Conservation (phyloP, 2,329 filamentous ascomycete genomes). For the Acephala macrosclerotiorum region DNA sequence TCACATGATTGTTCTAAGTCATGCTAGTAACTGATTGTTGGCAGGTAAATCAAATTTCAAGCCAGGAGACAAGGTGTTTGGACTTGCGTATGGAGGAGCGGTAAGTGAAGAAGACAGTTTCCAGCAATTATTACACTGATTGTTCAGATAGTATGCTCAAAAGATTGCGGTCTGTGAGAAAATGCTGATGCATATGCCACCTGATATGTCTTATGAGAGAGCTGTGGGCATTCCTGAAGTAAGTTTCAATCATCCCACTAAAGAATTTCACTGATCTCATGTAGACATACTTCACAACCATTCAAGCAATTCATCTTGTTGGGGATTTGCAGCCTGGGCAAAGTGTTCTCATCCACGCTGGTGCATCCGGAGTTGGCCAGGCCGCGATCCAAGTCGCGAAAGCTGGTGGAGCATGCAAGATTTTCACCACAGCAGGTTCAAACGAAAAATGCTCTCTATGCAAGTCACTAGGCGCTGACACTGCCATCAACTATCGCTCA, state of each 20-base stretch:
- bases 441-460: not conserved
- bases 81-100: conserved; percentile 6
- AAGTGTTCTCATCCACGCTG: conserved; percentile 6
- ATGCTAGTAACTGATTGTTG: not conserved
- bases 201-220: not conserved
- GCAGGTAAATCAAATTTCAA: not conserved
- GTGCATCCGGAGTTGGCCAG: conserved; percentile 5
- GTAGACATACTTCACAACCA: conserved; percentile 6
- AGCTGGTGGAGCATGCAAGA: not conserved
- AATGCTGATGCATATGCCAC: conserved; percentile 7
- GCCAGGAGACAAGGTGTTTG: conserved; percentile 3
- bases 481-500: not conserved
- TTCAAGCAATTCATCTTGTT: conserved; percentile 7
- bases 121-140: not conserved
- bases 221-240: conserved; percentile 4
- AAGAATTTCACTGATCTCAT: not conserved
- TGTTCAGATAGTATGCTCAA: not conserved
- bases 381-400: conserved; percentile 4
- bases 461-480: conserved; percentile 1
- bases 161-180: conserved; percentile 5
- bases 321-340: conserved; percentile 3
- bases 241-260: not conserved
- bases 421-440: conserved; percentile 6
- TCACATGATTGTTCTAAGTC: not conserved
- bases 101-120: not conserved